These are phyloP conservation scores for Fagopyrum tataricum DNA, from an alignment of 148 eudicot species.

Conservation along the genomic window DNA sequence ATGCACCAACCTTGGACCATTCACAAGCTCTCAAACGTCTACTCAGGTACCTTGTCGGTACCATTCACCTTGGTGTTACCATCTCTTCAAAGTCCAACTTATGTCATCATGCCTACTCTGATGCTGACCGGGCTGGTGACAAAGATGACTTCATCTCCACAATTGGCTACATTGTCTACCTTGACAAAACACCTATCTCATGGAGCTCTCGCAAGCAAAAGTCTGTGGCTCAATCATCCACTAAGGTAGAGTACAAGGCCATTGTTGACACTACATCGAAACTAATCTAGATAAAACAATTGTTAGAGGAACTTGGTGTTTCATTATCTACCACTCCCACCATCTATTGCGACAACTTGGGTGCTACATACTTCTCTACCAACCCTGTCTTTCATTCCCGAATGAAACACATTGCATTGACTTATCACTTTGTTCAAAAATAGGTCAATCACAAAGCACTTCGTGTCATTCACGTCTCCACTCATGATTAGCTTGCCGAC, in stretches of 20 bases:
- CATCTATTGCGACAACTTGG: too few species aligned
- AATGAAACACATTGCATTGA: too few species aligned
- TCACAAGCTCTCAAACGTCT: background rate
- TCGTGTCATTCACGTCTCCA: background rate
- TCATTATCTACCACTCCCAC: too few species aligned
- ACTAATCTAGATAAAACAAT: too few species aligned
- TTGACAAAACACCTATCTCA: background rate
- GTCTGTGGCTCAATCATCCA: too few species aligned
- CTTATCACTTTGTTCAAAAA: background rate
- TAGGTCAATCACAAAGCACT: background rate
- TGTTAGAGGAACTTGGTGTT: too few species aligned
- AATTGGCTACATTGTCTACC: background rate
- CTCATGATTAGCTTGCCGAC: background rate
- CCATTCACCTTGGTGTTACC: background rate
- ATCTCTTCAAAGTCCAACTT: background rate
- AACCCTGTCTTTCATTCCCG: too few species aligned
- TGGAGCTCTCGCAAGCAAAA: too few species aligned
- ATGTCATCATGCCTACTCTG: background rate
- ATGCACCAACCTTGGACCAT: background rate
- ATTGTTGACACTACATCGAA: too few species aligned
- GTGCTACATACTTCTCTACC: too few species aligned
- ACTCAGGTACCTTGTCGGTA: background rate
- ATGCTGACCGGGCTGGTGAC: background rate
- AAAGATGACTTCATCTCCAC: background rate
- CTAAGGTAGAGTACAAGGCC: too few species aligned